phyloP scores from a whole-genome alignment of 805 yeast species.

The Candida bentonensis region DNA sequence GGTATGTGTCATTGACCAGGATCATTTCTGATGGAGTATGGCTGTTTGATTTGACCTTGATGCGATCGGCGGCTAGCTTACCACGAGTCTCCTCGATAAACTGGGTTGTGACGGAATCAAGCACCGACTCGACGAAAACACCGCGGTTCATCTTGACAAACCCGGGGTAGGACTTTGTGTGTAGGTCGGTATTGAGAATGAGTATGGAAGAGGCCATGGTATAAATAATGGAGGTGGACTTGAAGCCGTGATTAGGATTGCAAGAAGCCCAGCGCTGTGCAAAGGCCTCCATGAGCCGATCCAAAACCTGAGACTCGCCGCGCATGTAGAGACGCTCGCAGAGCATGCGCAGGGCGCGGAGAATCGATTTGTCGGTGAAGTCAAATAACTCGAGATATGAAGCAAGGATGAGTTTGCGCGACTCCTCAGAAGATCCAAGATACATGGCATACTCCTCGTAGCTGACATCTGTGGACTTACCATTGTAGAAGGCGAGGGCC shows the following conservation, averaged over 20 bases:
- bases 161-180: constrained; percentile 26
- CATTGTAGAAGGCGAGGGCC: not conserved
- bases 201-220: constrained; percentile 59
- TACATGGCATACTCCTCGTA: constrained; percentile 5
- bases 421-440: constrained; percentile 5
- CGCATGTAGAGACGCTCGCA: constrained; percentile 55
- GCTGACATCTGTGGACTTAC: not conserved
- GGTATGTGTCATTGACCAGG: not conserved
- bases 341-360: constrained; percentile 41
- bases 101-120: not conserved
- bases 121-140: not conserved
- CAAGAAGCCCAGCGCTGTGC: constrained; percentile 46
- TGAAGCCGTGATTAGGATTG: constrained; percentile 34
- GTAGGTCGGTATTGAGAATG: constrained; percentile 64
- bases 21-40: not conserved
- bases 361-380: constrained; percentile 35
- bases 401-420: constrained; percentile 15
- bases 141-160: not conserved
- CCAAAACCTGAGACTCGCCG: constrained; percentile 76
- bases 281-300: constrained; percentile 55
- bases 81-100: not conserved
- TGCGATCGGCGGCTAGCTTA: not conserved
- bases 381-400: constrained; percentile 27
- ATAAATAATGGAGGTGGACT: constrained; percentile 45
- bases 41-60: not conserved